Evolutionary conservation across 768 basidiomycete species (phyloP), one percentile per base, ranked within the genome.

Genomic region (Cystofilobasidium capitatum): DNA sequence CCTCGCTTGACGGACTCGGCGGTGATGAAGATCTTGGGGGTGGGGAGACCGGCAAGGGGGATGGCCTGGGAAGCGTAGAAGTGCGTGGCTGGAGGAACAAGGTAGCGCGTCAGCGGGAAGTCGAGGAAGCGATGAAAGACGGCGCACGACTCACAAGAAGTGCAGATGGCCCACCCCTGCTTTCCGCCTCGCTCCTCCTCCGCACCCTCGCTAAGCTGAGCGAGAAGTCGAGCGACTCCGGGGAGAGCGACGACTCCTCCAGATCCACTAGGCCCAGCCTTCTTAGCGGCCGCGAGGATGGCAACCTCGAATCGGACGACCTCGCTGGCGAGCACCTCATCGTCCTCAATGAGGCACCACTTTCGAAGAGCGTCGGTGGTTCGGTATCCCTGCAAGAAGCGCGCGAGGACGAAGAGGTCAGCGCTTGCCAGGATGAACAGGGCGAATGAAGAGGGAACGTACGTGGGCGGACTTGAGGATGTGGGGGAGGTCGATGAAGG

Each of bases 1-100:
- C 91, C 90, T 58, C 84, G 77, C 16, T 76, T 75, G 5, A 87
- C 86, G 70, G 92, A 87, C 76, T 86, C 83, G 9, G 87, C 85
- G 3, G 89, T 91, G 71, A 92, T 82, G 61, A 87, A 79, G 20
- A 84, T 85, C 57, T 78, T 79, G 2, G 76, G 76, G 3, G 88
- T 66, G 2, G 85, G 82, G 24, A 91, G 79, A 1, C 81, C 82
- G 49, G 86, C 84, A 40, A 82, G 82, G 45, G 82, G 75, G 40
- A 93, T 80, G 22, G 88, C 89, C 26, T 81, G 80, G 17, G 82
- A 79, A 20, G 89, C 83, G 74, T 87, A 91, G 68, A 82, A 82
- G 70, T 81, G 83, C 24, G 90, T 89, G 0, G 91, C 90, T 89
- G 86, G n/a, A n/a, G n/a, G n/a, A n/a, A n/a, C n/a, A n/a, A n/a